Evolutionary conservation across 2,329 filamentous ascomycete genomes (phyloP).

Genomic region (Curvularia lunata): DNA sequence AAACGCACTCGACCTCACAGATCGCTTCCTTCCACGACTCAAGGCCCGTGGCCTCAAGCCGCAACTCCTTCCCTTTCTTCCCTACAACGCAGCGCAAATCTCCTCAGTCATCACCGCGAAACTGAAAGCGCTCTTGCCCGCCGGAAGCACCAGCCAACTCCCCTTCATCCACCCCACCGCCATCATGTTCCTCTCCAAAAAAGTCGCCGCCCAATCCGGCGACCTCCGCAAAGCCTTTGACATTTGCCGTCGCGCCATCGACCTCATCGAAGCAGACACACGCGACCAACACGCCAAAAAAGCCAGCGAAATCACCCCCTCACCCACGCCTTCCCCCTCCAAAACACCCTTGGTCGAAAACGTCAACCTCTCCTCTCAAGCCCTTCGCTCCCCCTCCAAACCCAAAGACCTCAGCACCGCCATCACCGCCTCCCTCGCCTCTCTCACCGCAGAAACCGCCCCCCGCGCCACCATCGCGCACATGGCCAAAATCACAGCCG

Average conservation of each 20-base stretch:
- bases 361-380: slow-evolving; percentile 69
- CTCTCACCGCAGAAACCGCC: slow-evolving; percentile 76
- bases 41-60: slow-evolving; percentile 94
- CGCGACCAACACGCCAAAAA: slow-evolving; percentile 73
- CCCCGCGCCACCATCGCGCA: slow-evolving; percentile 89
- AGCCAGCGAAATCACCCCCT: slow-evolving; percentile 54
- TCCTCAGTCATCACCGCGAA: slow-evolving; percentile 84
- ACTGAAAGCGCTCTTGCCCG: slow-evolving; percentile 74
- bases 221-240: slow-evolving; percentile 96
- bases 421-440: slow-evolving; percentile 58
- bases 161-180: slow-evolving; percentile 94
- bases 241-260: slow-evolving; percentile 86
- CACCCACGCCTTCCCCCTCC: slow-evolving; percentile 66
- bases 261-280: slow-evolving; percentile 86
- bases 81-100: slow-evolving; percentile 87
- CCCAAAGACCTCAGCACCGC: slow-evolving; percentile 30
- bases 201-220: slow-evolving; percentile 91
- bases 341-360: slow-evolving; percentile 83
- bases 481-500: slow-evolving; percentile 87
- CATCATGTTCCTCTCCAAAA: slow-evolving; percentile 91
- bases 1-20: slow-evolving; percentile 93
- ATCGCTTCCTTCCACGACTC: slow-evolving; percentile 89
- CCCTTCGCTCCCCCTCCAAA: slow-evolving; percentile 52
- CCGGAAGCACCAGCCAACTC: slow-evolving; percentile 64
- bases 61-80: slow-evolving; percentile 86